phyloP scores from a whole-genome alignment of 2,329 filamentous ascomycete genomes.

The Fusarium nisikadoi region DNA sequence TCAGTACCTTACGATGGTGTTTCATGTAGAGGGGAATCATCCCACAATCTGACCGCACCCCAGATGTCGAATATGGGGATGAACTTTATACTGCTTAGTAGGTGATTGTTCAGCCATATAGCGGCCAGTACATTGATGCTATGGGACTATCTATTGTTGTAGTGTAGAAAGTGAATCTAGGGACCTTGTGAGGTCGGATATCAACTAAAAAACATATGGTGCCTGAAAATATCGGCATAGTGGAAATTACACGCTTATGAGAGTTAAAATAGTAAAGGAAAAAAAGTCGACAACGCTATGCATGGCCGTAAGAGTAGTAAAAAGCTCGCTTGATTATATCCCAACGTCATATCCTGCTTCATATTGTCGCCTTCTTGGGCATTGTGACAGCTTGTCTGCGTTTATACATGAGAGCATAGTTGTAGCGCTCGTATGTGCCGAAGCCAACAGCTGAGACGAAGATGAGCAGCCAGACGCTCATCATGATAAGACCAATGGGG shows the following conservation, averaged over 20 bases:
- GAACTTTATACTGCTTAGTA: not conserved
- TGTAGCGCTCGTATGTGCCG: conserved; percentile 74
- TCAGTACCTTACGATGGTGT: conserved; percentile 28
- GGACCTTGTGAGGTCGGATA: conserved; percentile 38
- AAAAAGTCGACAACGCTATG: conserved; percentile 34
- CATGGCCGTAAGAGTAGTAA: conserved; percentile 30
- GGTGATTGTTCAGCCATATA: conserved; percentile 14
- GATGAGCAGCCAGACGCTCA: conserved; percentile 68
- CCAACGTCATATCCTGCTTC: not conserved
- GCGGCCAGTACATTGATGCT: conserved; percentile 26
- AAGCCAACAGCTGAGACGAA: conserved; percentile 68
- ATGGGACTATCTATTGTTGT: conserved; percentile 26
- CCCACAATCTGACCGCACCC: conserved; percentile 6
- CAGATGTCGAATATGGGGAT: not conserved
- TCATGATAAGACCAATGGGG: conserved; percentile 76
- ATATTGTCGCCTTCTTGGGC: conserved; percentile 31
- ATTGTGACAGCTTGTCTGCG: conserved; percentile 45
- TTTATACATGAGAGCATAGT: conserved; percentile 72
- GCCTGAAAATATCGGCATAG: conserved; percentile 36
- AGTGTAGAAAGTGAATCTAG: conserved; percentile 33
- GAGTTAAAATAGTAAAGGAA: conserved; percentile 23
- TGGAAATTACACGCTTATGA: conserved; percentile 35
- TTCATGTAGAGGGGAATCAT: conserved; percentile 34
- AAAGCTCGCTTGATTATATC: conserved; percentile 23
- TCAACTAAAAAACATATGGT: conserved; percentile 36